These are phyloP conservation scores for Ambrosia artemisiifolia DNA, from an alignment of 129 eudicot species.

Conservation along the genomic window DNA sequence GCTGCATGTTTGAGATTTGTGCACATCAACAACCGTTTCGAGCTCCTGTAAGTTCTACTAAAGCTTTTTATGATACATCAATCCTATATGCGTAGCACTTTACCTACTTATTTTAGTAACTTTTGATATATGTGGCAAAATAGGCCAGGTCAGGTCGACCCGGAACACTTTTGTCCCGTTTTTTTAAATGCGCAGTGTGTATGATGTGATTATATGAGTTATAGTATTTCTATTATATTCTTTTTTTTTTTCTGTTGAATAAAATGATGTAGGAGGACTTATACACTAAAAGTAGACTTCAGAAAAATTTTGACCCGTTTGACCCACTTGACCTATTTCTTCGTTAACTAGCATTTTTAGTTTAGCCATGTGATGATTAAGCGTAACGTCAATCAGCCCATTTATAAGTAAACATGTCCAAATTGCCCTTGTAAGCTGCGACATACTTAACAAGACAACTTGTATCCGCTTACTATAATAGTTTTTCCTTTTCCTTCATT, in stretches of 20 bases:
- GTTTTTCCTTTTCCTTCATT: neutral
- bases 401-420: neutral
- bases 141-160: neutral
- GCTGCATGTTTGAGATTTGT: conserved; percentile 98
- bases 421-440: neutral
- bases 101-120: neutral
- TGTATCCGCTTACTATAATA: neutral
- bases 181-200: neutral
- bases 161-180: neutral
- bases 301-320: neutral
- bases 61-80: neutral
- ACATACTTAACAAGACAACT: neutral
- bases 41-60: conserved; percentile 70
- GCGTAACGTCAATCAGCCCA: neutral
- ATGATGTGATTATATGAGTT: neutral
- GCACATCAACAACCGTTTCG: conserved; percentile 95
- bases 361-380: neutral
- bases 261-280: neutral
- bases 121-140: neutral
- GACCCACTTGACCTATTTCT: neutral
- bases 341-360: neutral
- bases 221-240: neutral
- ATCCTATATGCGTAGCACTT: neutral
- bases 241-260: neutral
- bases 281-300: neutral